Evolutionary conservation across 192 early-diverging fungal species (phyloP).

Genomic region (Paraglomus brasilianum): DNA sequence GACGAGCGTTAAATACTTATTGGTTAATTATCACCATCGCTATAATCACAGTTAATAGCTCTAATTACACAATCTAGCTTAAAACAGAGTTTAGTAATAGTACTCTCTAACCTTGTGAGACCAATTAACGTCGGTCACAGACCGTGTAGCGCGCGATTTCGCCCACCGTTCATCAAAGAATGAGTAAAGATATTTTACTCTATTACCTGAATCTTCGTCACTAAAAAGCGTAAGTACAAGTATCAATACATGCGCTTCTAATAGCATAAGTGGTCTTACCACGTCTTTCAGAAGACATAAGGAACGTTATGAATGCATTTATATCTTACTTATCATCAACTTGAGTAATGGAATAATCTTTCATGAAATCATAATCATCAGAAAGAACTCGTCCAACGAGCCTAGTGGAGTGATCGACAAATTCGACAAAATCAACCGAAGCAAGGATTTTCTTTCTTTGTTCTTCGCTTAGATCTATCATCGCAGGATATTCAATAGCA

Average conservation of each 20-base stretch:
- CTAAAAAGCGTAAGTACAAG: constrained; percentile 30
- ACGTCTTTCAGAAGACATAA: not conserved
- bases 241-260: not conserved
- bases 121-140: constrained; percentile 93
- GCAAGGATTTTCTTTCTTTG: constrained; percentile 74
- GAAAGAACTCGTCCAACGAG: constrained; percentile 88
- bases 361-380: constrained; percentile 88
- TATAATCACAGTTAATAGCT: not conserved
- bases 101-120: constrained; percentile 64
- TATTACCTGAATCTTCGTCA: constrained; percentile 64
- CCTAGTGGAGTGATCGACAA: constrained; percentile 85
- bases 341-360: constrained; percentile 81
- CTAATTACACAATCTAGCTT: not conserved
- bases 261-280: not conserved
- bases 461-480: constrained; percentile 78
- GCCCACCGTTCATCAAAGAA: constrained; percentile 85
- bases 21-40: not conserved
- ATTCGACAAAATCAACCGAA: constrained; percentile 77
- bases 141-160: constrained; percentile 60
- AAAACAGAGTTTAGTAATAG: not conserved
- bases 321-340: constrained; percentile 52
- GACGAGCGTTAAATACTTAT: not conserved
- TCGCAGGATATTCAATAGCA: not conserved
- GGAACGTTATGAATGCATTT: not conserved
- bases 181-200: constrained; percentile 64